phyloP scores from a whole-genome alignment of 2,329 filamentous ascomycete species.

The Penicillium sp. region DNA sequence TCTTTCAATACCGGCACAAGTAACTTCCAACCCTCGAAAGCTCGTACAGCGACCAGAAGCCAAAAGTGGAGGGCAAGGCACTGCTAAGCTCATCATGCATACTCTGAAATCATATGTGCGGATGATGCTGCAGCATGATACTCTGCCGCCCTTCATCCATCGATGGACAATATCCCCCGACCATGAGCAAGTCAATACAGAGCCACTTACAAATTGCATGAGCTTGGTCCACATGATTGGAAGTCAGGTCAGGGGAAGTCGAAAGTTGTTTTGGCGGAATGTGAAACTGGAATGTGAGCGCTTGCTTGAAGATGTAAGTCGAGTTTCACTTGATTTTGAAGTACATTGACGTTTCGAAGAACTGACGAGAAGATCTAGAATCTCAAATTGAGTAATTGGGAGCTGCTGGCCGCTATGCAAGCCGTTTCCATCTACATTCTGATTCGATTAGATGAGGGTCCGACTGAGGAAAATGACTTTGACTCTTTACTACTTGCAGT shows the following conservation, averaged over 20 bases:
- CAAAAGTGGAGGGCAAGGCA: constrained; percentile 34
- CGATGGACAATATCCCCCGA: constrained; percentile 28
- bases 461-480: constrained; percentile 47
- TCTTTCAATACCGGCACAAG: constrained; percentile 1
- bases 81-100: constrained; percentile 41
- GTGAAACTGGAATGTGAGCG: constrained; percentile 48
- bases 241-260: constrained; percentile 34
- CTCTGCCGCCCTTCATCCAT: constrained; percentile 50
- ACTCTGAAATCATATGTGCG: constrained; percentile 49
- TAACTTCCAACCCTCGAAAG: background rate
- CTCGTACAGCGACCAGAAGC: constrained; percentile 24
- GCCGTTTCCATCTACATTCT: constrained; percentile 50
- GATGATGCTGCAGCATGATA: constrained; percentile 43
- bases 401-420: constrained; percentile 47
- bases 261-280: constrained; percentile 51
- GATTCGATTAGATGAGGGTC: constrained; percentile 47
- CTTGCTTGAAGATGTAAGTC: constrained; percentile 38
- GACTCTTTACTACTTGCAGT: constrained; percentile 42
- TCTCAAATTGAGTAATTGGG: constrained; percentile 38
- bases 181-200: constrained; percentile 27
- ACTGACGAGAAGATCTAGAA: constrained; percentile 23
- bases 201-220: constrained; percentile 47
- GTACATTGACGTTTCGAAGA: background rate
- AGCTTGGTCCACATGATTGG: constrained; percentile 46
- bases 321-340: background rate